Percentiles rank a stretch among this genome's conserved stretches.
Evolutionary conservation across 2,329 filamentous ascomycete species (phyloP).

Genomic region (Paraphaeosphaeria minitans): DNA sequence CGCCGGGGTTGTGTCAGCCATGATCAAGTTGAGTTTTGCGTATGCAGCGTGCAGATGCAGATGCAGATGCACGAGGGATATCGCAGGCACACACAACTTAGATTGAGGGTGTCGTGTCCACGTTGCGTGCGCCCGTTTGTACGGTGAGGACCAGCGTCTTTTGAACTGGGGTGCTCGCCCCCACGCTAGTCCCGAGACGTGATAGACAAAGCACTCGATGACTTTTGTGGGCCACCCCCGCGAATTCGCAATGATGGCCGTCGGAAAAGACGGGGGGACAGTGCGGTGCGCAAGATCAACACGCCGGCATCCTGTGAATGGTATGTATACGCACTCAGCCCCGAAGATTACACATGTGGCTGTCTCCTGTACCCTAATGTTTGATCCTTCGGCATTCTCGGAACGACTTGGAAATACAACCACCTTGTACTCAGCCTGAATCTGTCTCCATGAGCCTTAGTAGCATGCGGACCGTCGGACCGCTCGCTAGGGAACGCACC

Average conservation of each 20-base stretch:
- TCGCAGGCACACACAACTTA: not conserved
- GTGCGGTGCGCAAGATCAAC: not conserved
- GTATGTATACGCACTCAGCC: not conserved
- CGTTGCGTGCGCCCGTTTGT: not conserved
- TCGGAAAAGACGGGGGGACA: not conserved
- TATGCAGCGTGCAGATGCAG: not conserved
- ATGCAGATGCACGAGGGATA: not conserved
- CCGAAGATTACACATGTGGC: not conserved
- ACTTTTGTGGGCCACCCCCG: slow-evolving; percentile 1
- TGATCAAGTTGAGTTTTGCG: not conserved
- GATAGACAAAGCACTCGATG: not conserved
- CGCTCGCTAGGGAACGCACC: slow-evolving; percentile 2
- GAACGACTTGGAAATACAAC: not conserved
- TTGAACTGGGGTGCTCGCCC: not conserved
- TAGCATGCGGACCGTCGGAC: slow-evolving; percentile 1
- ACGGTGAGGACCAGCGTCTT: slow-evolving; percentile 3
- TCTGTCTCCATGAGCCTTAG: not conserved
- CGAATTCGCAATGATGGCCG: not conserved
- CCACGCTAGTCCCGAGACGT: not conserved
- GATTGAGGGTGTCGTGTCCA: not conserved
- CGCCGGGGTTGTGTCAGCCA: not conserved
- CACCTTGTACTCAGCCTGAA: not conserved
- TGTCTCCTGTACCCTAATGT: not conserved
- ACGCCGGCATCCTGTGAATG: not conserved
- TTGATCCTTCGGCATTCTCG: not conserved